Evolutionary conservation across 75 land plant species (phyloP).

Genomic region (Isoetes taiwanensis): DNA sequence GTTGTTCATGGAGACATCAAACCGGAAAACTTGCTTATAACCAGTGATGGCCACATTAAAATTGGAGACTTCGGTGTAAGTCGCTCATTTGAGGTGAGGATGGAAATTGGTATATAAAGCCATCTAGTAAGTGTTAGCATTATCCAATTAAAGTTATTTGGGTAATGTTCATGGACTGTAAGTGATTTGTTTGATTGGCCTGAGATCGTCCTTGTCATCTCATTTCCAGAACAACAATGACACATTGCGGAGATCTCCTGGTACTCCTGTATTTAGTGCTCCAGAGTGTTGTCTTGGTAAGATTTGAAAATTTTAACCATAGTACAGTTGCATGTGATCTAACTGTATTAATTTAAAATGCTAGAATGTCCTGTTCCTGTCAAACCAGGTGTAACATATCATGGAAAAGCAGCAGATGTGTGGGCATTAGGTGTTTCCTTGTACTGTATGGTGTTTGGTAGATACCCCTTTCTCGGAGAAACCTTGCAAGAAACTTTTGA

Average conservation of each 20-base stretch:
- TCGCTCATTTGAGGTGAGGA: conserved; percentile 28
- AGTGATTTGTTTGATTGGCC: not conserved
- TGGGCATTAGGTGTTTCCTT: conserved; percentile 95
- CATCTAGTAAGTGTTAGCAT: no score
- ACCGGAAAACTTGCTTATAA: conserved; percentile 37
- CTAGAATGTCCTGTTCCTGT: no score
- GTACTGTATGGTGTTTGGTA: conserved; percentile 80
- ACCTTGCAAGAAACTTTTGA: conserved; percentile 81
- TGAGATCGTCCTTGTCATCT: no score
- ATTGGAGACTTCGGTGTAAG: conserved; percentile 39
- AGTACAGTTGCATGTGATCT: no score
- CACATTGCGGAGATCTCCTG: conserved; percentile 20
- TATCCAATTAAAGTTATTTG: no score
- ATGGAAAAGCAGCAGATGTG: conserved; percentile 77
- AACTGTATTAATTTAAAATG: no score
- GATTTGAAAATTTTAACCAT: no score
- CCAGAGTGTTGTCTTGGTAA: conserved; percentile 27
- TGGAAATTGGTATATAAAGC: no score
- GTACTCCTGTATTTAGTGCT: conserved; percentile 23
- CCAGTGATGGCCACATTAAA: conserved; percentile 25
- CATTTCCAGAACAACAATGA: conserved; percentile 17
- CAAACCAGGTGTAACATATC: conserved; percentile 87
- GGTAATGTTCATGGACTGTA: not conserved
- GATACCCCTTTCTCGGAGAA: conserved; percentile 84
- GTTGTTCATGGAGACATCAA: conserved; percentile 38